Evolutionary conservation across 192 early-diverging fungal genomes (phyloP).

Genomic region (Coemansia javaensis): DNA sequence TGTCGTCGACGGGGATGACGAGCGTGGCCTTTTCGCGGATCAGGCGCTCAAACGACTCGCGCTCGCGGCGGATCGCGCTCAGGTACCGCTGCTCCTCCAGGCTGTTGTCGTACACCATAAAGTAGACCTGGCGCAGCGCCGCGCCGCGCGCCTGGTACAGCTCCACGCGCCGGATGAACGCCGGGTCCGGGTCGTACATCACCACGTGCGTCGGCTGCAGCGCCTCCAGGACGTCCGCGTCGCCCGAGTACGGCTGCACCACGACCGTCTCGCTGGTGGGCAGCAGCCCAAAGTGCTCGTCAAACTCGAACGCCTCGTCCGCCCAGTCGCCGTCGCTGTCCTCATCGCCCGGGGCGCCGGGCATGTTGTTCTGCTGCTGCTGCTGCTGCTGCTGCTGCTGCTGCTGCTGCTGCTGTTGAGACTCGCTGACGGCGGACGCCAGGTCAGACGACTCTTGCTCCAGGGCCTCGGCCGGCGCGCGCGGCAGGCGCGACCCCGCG

Average conservation of each 20-base stretch:
- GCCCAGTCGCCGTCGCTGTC: conserved; percentile 48
- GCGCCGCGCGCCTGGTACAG: conserved; percentile 56
- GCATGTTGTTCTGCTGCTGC: neutral
- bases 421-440: conserved; percentile 24
- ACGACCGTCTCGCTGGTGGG: conserved; percentile 39
- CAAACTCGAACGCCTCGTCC: conserved; percentile 13
- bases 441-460: conserved; percentile 26
- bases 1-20: conserved; percentile 32
- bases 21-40: conserved; percentile 81
- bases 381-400: no score
- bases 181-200: conserved; percentile 86
- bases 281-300: conserved; percentile 34
- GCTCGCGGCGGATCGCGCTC: conserved; percentile 77
- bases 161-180: conserved; percentile 85
- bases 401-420: no score
- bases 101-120: conserved; percentile 90
- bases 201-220: conserved; percentile 75
- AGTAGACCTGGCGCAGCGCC: conserved; percentile 70
- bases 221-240: conserved; percentile 65
- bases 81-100: conserved; percentile 93
- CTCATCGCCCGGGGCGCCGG: conserved; percentile 1
- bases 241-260: conserved; percentile 57
- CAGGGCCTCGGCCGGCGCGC: conserved; percentile 30
- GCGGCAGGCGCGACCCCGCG: conserved; percentile 15
- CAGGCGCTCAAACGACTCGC: conserved; percentile 88